Evolutionary conservation across 257 asterid genomes (phyloP).

Genomic region (Plantago elongata): DNA sequence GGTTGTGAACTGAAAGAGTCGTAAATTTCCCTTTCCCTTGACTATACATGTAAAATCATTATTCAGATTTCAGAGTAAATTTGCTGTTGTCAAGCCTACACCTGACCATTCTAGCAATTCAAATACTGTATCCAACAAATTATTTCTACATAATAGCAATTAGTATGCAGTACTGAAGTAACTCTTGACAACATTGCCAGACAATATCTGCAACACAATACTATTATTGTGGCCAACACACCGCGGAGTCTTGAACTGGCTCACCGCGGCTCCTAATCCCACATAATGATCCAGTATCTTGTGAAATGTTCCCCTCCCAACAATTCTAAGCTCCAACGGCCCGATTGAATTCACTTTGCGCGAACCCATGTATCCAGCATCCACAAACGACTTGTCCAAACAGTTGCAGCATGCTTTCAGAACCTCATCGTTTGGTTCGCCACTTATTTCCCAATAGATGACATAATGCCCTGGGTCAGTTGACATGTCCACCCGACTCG

Average conservation of each 20-base stretch:
- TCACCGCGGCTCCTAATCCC: constrained; percentile 86
- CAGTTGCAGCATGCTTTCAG: constrained; percentile 81
- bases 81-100: background rate
- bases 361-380: constrained; percentile 78
- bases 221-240: constrained; percentile 63
- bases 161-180: constrained; percentile 69
- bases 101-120: background rate
- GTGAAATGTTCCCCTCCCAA: constrained; percentile 74
- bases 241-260: constrained; percentile 97
- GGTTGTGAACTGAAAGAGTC: too few relatives aligned
- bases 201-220: constrained; percentile 54
- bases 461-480: constrained; percentile 74
- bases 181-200: constrained; percentile 46
- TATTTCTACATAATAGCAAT: background rate
- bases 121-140: background rate
- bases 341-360: constrained; percentile 62
- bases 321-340: constrained; percentile 62
- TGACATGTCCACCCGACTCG: constrained; percentile 58
- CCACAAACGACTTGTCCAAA: constrained; percentile 63
- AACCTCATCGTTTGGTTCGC: constrained; percentile 48
- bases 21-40: background rate
- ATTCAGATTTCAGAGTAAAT: background rate
- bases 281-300: constrained; percentile 86
- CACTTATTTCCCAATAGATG: constrained; percentile 73
- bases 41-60: constrained; percentile 17